These are phyloP conservation scores for Cutaneotrichosporon dermatis DNA, from an alignment of 1,284 basidiomycete species.

Conservation along the genomic window DNA sequence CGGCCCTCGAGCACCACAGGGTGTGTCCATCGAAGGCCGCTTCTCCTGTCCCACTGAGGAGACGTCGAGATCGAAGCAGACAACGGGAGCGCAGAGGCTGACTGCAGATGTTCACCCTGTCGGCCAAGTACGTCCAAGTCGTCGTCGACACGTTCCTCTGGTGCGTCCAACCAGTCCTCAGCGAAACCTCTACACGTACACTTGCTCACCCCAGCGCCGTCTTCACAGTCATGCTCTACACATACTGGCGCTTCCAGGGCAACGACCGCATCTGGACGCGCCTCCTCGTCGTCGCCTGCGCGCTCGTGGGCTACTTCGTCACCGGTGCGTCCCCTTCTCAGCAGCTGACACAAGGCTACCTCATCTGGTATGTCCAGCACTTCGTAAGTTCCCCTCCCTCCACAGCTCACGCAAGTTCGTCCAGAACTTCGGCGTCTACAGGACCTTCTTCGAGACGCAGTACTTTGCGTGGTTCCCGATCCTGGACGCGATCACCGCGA, in stretches of 20 bases:
- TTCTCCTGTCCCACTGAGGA: background rate
- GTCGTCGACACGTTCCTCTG: slow-evolving; percentile 25
- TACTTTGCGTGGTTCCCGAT: slow-evolving; percentile 20
- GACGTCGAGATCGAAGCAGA: background rate
- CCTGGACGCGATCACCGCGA: slow-evolving; percentile 13
- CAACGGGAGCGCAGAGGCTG: background rate
- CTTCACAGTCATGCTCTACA: slow-evolving; percentile 18
- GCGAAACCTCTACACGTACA: background rate
- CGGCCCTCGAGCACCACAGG: no score
- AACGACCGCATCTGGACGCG: slow-evolving; percentile 26
- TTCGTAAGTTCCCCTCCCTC: background rate
- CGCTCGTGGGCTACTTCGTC: background rate
- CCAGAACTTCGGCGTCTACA: slow-evolving; percentile 21
- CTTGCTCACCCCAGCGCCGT: slow-evolving; percentile 18
- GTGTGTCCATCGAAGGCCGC: no score
- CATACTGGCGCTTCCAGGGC: slow-evolving; percentile 22
- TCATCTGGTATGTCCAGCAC: background rate
- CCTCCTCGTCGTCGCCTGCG: background rate
- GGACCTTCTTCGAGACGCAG: slow-evolving; percentile 18
- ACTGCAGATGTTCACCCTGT: background rate
- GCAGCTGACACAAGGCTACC: slow-evolving; percentile 1
- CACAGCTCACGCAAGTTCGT: slow-evolving; percentile 19
- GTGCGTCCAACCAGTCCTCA: slow-evolving; percentile 7
- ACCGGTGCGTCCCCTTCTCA: background rate
- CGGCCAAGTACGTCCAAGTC: slow-evolving; percentile 15